Evolutionary conservation across 225 moss, liverwort and hornwort genomes (phyloP), one percentile per base, ranked within the genome.

Genomic region (Climacium dendroides): DNA sequence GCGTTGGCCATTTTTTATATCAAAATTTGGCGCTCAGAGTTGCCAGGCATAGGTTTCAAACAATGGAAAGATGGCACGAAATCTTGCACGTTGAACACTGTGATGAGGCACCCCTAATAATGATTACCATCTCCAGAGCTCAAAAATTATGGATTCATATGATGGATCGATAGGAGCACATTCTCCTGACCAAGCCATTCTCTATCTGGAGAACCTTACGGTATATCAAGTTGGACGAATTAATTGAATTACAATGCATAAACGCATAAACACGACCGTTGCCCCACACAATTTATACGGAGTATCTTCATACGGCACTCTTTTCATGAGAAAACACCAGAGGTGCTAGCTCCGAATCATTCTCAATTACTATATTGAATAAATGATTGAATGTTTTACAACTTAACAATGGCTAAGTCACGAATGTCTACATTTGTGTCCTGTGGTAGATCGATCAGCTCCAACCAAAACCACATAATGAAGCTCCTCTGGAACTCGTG

Each of bases 201-300:
- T n/a, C n/a, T n/a, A n/a, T 19, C 9, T 47, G 47, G 18, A 4
- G 10, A 47, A 29, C 11, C 0, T 0, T 11, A 10, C 11, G 1
- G 1, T 7, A 10, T 8, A 17, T 10, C 17, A 72, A n/a, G n/a
- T n/a, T n/a, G n/a, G 3, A 73, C 11, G 73, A 47, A 73, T 47
- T 30, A 19, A 9, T 45, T 19, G 47, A 47, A 30, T 18, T 19
- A 45, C 45, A 28, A 72, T 72, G 72, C 30, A 30, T 47, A n/a
- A n/a, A n/a, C n/a, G n/a, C n/a, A n/a, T n/a, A 11, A 47, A 47
- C 30, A 47, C 18, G 28, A 47, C 47, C 2, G 18, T 32, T 48
- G 48, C 74, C 30, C 6, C 28, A 29, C 29, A 45, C 6, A 45
- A 16, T 13, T 2, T 11, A n/a, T n/a, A n/a, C n/a, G n/a, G n/a